Evolutionary conservation across 371 early-diverging fungal species (phyloP).

Genomic region (Mucor indicus): DNA sequence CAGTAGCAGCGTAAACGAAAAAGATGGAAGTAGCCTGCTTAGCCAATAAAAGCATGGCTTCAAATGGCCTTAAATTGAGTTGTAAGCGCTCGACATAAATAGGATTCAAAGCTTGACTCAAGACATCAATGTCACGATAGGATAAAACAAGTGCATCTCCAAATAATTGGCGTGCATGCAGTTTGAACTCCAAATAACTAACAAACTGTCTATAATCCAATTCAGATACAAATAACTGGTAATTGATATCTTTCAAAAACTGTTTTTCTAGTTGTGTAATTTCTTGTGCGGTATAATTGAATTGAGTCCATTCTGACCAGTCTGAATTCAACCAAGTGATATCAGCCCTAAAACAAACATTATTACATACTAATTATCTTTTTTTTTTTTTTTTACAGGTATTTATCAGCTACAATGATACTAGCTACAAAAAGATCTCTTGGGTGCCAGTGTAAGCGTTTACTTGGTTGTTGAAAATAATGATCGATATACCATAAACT

Average conservation of each 20-base stretch:
- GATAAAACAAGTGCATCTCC: conserved; percentile 30
- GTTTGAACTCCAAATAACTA: conserved; percentile 41
- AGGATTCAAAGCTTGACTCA: conserved; percentile 43
- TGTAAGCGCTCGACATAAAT: conserved; percentile 46
- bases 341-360: conserved; percentile 28
- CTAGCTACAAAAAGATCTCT: conserved; percentile 35
- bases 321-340: conserved; percentile 59
- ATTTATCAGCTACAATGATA: conserved; percentile 42
- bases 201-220: conserved; percentile 46
- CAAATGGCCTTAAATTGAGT: conserved; percentile 33
- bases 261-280: conserved; percentile 50
- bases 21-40: conserved; percentile 26
- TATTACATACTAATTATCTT: no score
- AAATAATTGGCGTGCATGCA: conserved; percentile 39
- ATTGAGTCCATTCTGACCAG: conserved; percentile 56
- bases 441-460: conserved; percentile 20
- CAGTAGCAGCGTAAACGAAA: conserved; percentile 22
- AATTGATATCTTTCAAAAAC: conserved; percentile 43
- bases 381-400: conserved; percentile 20
- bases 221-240: conserved; percentile 39
- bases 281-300: conserved; percentile 39
- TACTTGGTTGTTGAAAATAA: conserved; percentile 26
- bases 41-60: conserved; percentile 33
- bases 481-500: conserved; percentile 56
- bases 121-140: conserved; percentile 48